These are phyloP conservation scores for Xerocomus potaroensis DNA, from an alignment of 768 basidiomycete genomes.

Conservation along the genomic window DNA sequence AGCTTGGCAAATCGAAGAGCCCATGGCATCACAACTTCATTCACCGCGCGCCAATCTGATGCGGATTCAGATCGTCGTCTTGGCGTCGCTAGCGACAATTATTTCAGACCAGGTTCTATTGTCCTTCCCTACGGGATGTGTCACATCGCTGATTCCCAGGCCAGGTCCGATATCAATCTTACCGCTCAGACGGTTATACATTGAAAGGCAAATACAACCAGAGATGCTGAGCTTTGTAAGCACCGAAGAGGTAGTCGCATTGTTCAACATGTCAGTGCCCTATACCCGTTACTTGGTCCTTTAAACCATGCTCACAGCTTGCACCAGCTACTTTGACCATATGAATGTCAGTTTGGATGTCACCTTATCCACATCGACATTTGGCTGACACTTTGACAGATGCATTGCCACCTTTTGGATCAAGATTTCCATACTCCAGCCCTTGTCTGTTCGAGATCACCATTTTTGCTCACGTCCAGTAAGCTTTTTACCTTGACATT, in stretches of 20 bases:
- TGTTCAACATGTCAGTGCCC: slow-evolving; percentile 80
- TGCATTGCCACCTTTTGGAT: slow-evolving; percentile 79
- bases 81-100: slow-evolving; percentile 81
- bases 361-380: neutral
- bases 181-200: slow-evolving; percentile 76
- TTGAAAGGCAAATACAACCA: slow-evolving; percentile 86
- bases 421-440: slow-evolving; percentile 90
- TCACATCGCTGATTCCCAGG: slow-evolving; percentile 6
- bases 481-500: slow-evolving; percentile 27
- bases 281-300: neutral
- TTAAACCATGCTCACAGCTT: slow-evolving; percentile 3
- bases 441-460: slow-evolving; percentile 89
- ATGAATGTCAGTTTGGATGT: slow-evolving; percentile 52
- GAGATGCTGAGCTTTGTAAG: slow-evolving; percentile 88
- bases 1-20: slow-evolving; percentile 72
- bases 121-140: neutral
- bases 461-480: slow-evolving; percentile 93
- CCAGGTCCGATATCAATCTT: slow-evolving; percentile 85
- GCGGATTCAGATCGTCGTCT: slow-evolving; percentile 46
- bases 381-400: slow-evolving; percentile 37
- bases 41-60: slow-evolving; percentile 37
- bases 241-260: slow-evolving; percentile 84
- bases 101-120: slow-evolving; percentile 82
- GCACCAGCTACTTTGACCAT: slow-evolving; percentile 65
- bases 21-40: slow-evolving; percentile 41